A percentile compares a stretch with the other conserved stretches of the same genome.
Conservation (phyloP, 352 stramenopile species). For the Phytophthora pini region DNA sequence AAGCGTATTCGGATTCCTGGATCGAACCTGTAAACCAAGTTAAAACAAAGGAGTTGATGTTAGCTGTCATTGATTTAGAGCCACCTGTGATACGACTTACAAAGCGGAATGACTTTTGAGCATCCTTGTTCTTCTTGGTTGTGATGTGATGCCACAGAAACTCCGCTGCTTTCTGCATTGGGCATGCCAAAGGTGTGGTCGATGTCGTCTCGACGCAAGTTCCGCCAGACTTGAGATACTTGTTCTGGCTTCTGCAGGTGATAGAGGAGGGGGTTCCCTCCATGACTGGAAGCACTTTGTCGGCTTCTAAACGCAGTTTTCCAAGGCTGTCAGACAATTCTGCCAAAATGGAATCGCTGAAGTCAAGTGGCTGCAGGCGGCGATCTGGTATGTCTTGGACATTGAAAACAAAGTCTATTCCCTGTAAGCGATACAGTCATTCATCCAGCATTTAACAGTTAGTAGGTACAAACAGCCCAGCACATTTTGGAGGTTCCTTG, state of each 20-base stretch:
- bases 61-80: too few relatives aligned
- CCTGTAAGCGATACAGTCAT: not conserved
- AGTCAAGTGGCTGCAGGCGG: constrained; percentile 15
- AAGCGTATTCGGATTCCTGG: constrained; percentile 14
- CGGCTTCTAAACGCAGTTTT: constrained; percentile 17
- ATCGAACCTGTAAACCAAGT: constrained; percentile 13
- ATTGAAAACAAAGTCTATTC: constrained; percentile 25
- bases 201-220: constrained; percentile 30
- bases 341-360: constrained; percentile 29
- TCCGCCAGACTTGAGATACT: not conserved
- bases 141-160: constrained; percentile 36
- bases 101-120: constrained; percentile 37
- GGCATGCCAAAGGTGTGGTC: constrained; percentile 23
- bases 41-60: constrained; percentile 1
- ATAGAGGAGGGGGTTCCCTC: not conserved
- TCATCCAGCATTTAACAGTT: not conserved
- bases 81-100: constrained; percentile 1
- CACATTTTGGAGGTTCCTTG: not conserved
- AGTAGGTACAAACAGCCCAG: not conserved
- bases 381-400: constrained; percentile 7
- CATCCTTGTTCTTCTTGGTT: constrained; percentile 34
- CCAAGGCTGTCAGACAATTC: constrained; percentile 16
- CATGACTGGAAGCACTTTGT: constrained; percentile 12
- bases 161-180: constrained; percentile 16
- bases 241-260: constrained; percentile 13